Evolutionary conservation across 129 eudicot genomes (phyloP), one percentile per base, ranked within the genome.

Genomic region (Sambucus nigra): DNA sequence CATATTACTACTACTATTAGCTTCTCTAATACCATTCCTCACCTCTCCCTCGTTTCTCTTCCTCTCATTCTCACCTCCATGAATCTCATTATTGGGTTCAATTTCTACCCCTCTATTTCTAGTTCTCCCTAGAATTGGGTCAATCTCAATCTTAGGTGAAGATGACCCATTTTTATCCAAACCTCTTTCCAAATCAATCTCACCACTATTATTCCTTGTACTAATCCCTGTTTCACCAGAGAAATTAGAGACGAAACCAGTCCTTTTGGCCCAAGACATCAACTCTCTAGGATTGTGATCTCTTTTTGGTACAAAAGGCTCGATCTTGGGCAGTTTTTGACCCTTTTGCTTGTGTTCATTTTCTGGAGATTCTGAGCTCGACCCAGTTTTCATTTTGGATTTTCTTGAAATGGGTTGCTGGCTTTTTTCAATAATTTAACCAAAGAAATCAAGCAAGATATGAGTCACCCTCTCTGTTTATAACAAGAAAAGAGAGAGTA

Each of bases 231-330:
- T 73, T 72, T 91, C 95, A 7, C 82, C 83, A 64, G 95, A 89
- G 39, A 89, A 76, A 15, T 67, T 73, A 7, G 95, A 86, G 25
- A 77, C 84, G 68, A 91, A 91, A 33, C 98, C 95, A 50, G 98
- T 91, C 19, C 74, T 72, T 52, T 91, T 91, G 58, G 98, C 98
- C 98, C 98, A 91, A 69, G 98, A 85, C 69, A 77, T 85, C 75
- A 91, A 77, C 58, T 91, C 94, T 55, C 79, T 86, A 0, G 95
- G 87, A 61, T 76, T 87, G 69, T 86, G 80, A 64, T 77, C 80
- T 48, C 69, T 77, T 69, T 58, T 65, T 2, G 95, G 65, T 27
- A 82, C 74, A 77, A 82, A 91, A 51, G 98, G 94, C 53, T 85
- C 87, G 53, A 91, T 53, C 44, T 77, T 91, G 14, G 83, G 77